Percentiles rank a stretch among this genome's conserved stretches.
phyloP scores from a whole-genome alignment of 306 rosid genomes.

The Sicyos edulis region DNA sequence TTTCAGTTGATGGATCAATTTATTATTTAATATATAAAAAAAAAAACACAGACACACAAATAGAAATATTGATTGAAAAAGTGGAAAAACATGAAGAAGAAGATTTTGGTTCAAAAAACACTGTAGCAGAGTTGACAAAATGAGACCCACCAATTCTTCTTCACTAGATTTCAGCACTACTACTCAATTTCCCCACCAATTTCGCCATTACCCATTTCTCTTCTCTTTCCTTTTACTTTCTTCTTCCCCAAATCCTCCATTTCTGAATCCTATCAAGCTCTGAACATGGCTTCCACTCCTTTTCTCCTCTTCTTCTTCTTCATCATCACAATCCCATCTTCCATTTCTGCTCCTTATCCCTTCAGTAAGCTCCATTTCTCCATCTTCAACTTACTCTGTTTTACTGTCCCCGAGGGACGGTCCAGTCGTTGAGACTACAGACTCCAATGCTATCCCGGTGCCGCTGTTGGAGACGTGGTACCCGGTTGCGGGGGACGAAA shows the following conservation, averaged over 20 bases:
- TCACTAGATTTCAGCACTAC: neutral
- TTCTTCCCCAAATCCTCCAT: neutral
- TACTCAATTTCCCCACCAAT: constrained; percentile 38
- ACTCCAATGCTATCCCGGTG: too few relatives aligned
- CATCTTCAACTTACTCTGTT: neutral
- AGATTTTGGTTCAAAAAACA: too few relatives aligned
- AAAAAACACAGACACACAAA: too few relatives aligned
- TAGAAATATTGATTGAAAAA: too few relatives aligned
- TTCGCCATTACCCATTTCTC: neutral
- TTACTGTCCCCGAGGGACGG: too few relatives aligned
- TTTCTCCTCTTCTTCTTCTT: constrained; percentile 2
- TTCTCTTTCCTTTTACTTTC: constrained; percentile 13
- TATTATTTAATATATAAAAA: too few relatives aligned
- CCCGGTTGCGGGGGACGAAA: too few relatives aligned
- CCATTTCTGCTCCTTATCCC: constrained; percentile 29
- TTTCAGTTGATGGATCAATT: too few relatives aligned
- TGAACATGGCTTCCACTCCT: constrained; percentile 3
- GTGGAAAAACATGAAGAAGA: too few relatives aligned
- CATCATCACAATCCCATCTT: neutral
- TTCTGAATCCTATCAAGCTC: neutral
- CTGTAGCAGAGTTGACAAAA: too few relatives aligned
- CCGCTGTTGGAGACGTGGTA: too few relatives aligned
- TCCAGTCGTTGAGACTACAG: too few relatives aligned
- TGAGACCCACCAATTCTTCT: neutral
- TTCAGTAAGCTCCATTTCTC: constrained; percentile 39